A percentile compares a stretch with the other conserved stretches of the same genome.
Evolutionary conservation across 305 asterid genomes (phyloP).

Genomic region (Rubia balearica): DNA sequence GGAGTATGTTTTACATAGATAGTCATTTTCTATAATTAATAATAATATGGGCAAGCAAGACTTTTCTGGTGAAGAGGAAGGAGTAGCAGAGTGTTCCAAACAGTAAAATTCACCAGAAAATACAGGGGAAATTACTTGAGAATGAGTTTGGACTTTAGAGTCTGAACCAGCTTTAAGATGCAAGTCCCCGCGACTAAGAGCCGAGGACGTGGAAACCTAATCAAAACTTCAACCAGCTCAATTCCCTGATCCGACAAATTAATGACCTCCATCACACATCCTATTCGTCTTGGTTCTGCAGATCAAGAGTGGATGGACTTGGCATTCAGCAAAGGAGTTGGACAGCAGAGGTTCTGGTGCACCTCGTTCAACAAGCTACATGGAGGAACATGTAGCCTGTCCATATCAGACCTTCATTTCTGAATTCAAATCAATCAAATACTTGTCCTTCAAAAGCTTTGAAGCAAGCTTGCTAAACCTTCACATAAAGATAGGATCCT

Average conservation of each 20-base stretch:
- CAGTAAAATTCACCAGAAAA: not conserved
- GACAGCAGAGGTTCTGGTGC: not conserved
- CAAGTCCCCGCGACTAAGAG: not conserved
- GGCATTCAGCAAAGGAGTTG: not conserved
- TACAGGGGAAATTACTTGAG: not conserved
- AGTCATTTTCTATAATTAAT: too few species aligned
- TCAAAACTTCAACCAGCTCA: not conserved
- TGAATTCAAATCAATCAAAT: not conserved
- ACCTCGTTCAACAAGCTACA: not conserved
- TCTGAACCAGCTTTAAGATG: not conserved
- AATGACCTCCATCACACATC: not conserved
- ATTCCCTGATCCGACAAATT: not conserved
- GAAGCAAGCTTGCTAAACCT: slow-evolving; percentile 1
- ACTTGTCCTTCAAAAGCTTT: not conserved
- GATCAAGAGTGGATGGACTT: not conserved
- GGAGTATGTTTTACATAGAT: too few species aligned
- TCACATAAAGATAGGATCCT: not conserved
- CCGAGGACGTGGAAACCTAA: not conserved
- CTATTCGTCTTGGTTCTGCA: not conserved
- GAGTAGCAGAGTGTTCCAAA: too few species aligned
- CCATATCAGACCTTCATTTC: too few species aligned
- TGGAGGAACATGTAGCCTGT: not conserved
- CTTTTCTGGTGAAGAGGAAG: too few species aligned
- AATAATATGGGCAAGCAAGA: too few species aligned
- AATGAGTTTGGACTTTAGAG: not conserved